Evolutionary conservation across 1,284 basidiomycete species (phyloP).

Genomic region (Mycosarcoma mackinlayi): DNA sequence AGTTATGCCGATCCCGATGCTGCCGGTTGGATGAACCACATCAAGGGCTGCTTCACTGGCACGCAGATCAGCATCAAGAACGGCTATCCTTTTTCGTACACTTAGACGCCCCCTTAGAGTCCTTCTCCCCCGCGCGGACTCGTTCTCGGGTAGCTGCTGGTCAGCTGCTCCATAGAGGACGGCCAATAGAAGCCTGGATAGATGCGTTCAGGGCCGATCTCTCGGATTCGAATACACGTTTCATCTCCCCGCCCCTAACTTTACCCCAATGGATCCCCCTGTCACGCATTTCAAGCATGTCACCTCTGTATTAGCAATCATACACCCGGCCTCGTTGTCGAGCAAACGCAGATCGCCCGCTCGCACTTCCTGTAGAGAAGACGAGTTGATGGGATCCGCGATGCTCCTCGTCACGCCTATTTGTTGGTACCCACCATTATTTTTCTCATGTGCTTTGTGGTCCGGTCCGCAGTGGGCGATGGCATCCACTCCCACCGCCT

Average conservation of each 20-base stretch:
- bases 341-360: constrained; percentile 15
- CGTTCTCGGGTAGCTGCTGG: not conserved
- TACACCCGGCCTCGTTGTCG: not conserved
- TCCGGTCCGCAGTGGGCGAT: too few relatives aligned
- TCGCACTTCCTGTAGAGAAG: not conserved
- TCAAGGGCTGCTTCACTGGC: constrained; percentile 47
- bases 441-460: too few relatives aligned
- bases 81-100: constrained; percentile 39
- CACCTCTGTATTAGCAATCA: constrained; percentile 1
- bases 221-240: too few relatives aligned
- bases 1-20: constrained; percentile 34
- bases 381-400: constrained; percentile 15
- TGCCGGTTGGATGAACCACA: constrained; percentile 37
- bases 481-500: too few relatives aligned
- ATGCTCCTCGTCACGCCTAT: too few relatives aligned
- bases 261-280: not conserved
- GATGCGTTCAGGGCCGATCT: too few relatives aligned
- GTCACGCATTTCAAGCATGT: constrained; percentile 12
- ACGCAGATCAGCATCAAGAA: constrained; percentile 30
- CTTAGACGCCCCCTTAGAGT: too few relatives aligned
- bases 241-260: too few relatives aligned
- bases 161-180: too few relatives aligned
- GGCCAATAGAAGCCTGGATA: not conserved
- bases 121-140: too few relatives aligned
- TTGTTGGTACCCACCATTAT: too few relatives aligned